These are phyloP conservation scores for Combretum micranthum DNA, from an alignment of 345 rosid genomes.

Conservation along the genomic window DNA sequence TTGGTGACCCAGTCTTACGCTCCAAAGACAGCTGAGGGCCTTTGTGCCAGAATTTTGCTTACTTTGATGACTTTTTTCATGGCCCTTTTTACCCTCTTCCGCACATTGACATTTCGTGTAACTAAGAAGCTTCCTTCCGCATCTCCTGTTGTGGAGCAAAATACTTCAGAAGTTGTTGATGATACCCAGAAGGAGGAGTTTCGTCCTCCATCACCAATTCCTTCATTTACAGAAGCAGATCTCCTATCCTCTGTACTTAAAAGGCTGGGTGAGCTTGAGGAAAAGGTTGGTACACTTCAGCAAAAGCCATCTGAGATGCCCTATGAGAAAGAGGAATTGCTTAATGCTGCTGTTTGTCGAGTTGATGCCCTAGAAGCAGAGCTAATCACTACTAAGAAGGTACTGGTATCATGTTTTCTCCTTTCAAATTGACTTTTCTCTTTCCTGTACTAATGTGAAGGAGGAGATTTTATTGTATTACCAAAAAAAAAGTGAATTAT, in stretches of 20 bases:
- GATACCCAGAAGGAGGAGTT: conserved; percentile 33
- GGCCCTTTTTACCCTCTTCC: conserved; percentile 53
- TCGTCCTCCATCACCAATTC: conserved; percentile 52
- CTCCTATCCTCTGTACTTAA: conserved; percentile 64
- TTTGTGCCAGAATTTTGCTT: conserved; percentile 35
- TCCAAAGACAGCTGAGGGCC: conserved; percentile 48
- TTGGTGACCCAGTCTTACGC: conserved; percentile 22
- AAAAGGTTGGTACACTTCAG: conserved; percentile 73
- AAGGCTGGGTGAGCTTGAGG: conserved; percentile 83
- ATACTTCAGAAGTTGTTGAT: conserved; percentile 24
- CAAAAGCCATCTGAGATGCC: conserved; percentile 97
- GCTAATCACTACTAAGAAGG: conserved; percentile 98
- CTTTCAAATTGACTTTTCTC: background rate
- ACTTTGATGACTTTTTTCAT: conserved; percentile 52
- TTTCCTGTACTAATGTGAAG: background rate
- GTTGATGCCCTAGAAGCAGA: conserved; percentile 98
- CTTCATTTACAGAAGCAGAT: conserved; percentile 44
- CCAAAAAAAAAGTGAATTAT: too few species aligned
- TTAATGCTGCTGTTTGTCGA: conserved; percentile 95
- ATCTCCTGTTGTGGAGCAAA: conserved; percentile 23
- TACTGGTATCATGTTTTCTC: conserved; percentile 9
- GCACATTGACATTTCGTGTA: conserved; percentile 30
- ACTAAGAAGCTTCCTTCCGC: conserved; percentile 40
- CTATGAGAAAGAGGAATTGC: conserved; percentile 87
- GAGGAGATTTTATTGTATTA: background rate